A percentile compares a stretch with the other conserved stretches of the same genome.
phyloP scores from a whole-genome alignment of 495 filamentous ascomycete genomes.

The Penicillium nucicola region DNA sequence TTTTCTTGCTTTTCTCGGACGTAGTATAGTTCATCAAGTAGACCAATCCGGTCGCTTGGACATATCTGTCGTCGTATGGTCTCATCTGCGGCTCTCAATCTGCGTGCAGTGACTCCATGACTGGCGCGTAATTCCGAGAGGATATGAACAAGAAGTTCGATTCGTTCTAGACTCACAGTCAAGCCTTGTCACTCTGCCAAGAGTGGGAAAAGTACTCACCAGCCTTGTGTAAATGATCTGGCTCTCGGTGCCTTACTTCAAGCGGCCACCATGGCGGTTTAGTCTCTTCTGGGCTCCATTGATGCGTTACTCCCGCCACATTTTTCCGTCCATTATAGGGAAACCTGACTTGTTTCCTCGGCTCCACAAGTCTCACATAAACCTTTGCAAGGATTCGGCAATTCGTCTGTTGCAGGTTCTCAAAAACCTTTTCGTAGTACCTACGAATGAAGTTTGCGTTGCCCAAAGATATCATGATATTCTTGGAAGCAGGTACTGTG shows the following conservation, averaged over 20 bases:
- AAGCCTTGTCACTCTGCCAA: background rate
- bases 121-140: conserved; percentile 43
- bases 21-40: conserved; percentile 62
- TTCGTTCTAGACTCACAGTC: conserved; percentile 45
- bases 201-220: conserved; percentile 39
- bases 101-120: conserved; percentile 33
- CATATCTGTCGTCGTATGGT: conserved; percentile 40
- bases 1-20: conserved; percentile 61
- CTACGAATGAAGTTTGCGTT: conserved; percentile 37
- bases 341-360: conserved; percentile 77
- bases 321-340: conserved; percentile 67
- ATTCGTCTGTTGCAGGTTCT: conserved; percentile 67
- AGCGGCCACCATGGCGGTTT: conserved; percentile 78
- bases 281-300: conserved; percentile 37
- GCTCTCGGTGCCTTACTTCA: conserved; percentile 66
- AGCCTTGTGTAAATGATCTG: conserved; percentile 71
- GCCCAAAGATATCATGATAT: too few relatives aligned
- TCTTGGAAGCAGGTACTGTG: too few relatives aligned
- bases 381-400: conserved; percentile 67
- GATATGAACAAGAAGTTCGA: conserved; percentile 58
- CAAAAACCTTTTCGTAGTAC: conserved; percentile 63
- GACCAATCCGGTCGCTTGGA: conserved; percentile 33
- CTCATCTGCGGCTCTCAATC: conserved; percentile 39
- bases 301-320: conserved; percentile 31
- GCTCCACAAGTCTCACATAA: conserved; percentile 76